These are phyloP conservation scores for Lathyrus oleraceus DNA, from an alignment of 306 rosid species.

Conservation along the genomic window DNA sequence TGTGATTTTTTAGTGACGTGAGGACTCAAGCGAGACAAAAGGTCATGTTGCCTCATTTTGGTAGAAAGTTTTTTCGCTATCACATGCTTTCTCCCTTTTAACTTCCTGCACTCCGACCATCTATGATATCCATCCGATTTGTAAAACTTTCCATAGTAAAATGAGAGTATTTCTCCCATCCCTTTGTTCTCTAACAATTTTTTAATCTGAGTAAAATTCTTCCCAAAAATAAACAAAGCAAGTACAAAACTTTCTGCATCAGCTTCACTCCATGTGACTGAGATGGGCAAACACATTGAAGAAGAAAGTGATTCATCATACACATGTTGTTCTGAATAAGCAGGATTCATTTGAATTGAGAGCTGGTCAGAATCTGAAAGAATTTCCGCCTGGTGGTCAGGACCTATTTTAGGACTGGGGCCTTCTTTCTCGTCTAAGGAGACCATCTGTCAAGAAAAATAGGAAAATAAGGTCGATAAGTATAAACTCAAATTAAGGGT, in stretches of 20 bases:
- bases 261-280: slow-evolving; percentile 52
- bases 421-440: slow-evolving; percentile 35
- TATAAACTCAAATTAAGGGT: too few species aligned
- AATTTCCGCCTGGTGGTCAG: slow-evolving; percentile 64
- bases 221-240: slow-evolving; percentile 33
- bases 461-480: not conserved
- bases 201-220: not conserved
- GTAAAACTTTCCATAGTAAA: slow-evolving; percentile 80
- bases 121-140: too few species aligned
- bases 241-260: slow-evolving; percentile 66
- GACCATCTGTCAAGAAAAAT: slow-evolving; percentile 51
- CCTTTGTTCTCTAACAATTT: slow-evolving; percentile 34
- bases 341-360: slow-evolving; percentile 28
- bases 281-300: not conserved
- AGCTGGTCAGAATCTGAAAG: slow-evolving; percentile 52
- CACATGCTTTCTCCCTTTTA: slow-evolving; percentile 55
- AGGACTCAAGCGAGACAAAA: slow-evolving; percentile 63
- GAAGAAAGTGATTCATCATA: slow-evolving; percentile 29
- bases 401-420: slow-evolving; percentile 60
- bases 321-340: slow-evolving; percentile 37
- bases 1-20: slow-evolving; percentile 55
- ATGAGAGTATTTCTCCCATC: slow-evolving; percentile 64
- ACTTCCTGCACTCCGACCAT: slow-evolving; percentile 65
- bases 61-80: slow-evolving; percentile 22
- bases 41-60: slow-evolving; percentile 65